Evolutionary conservation across 2,329 filamentous ascomycete genomes (phyloP), one percentile per base, ranked within the genome.

Genomic region (Exophiala dermatitidis): DNA sequence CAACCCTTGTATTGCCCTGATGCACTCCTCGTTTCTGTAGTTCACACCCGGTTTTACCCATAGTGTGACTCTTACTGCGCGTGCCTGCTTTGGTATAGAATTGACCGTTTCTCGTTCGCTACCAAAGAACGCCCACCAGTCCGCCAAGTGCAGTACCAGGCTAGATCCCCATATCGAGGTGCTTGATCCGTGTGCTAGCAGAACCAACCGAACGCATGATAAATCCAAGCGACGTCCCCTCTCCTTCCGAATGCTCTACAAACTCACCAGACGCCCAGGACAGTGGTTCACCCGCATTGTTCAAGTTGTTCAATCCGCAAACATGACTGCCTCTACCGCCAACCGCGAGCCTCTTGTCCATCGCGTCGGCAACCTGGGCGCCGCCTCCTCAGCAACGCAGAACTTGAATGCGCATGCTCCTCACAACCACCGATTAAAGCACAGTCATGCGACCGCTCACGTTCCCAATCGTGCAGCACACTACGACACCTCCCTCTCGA

Each of bases 401-500:
- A 19, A 19, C 19, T 19, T 19, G 19, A 19, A 19, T 19, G 19
- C 49, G 42, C 54, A 52, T 41, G 33, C 33, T 36, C 30, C 50
- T 32, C 44, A 46, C 33, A 41, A 43, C 33, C 56, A 61, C 30
- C 52, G 52, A 8, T 49, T 52, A n/a, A 60, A 61, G 41, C 56
- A 60, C 31, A 61, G 47, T 6, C 55, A 44, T 47, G 54, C 60
- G 4, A 51, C 54, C 9, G 59, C 59, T 40, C 61, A 62, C 45
- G 58, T 60, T 5, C 61, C 60, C 36, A 62, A 57, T 46, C 56
- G 59, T 29, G 52, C 53, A 26, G 67, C 69, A 44, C 73, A 74
- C 62, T 75, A 70, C 56, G 74, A 77, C 58, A 77, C 74, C 45
- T 72, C 74, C 56, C 73, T 76, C 61, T 73, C 74, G 36, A 63